A percentile compares a stretch with the other conserved stretches of the same genome.
Conservation (phyloP, 2,329 filamentous ascomycete genomes). For the Falciphora oryzae region DNA sequence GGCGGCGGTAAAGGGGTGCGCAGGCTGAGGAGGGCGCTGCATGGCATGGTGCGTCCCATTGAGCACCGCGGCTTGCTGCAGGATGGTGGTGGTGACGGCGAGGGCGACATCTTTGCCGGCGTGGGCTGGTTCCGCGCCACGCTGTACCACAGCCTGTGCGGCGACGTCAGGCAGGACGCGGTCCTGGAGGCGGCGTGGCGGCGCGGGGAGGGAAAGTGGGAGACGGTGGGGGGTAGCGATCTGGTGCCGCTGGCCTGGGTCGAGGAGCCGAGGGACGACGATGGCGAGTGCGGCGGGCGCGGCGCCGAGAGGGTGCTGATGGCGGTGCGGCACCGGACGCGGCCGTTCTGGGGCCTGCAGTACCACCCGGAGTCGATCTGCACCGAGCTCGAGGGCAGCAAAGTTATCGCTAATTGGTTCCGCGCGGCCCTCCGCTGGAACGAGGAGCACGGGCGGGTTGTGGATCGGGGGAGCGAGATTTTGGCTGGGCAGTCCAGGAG, state of each 20-base stretch:
- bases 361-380: slow-evolving; percentile 90
- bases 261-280: slow-evolving; percentile 35
- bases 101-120: slow-evolving; percentile 58
- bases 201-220: slow-evolving; percentile 31
- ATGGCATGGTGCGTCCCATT: slow-evolving; percentile 72
- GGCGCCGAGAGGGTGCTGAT: slow-evolving; percentile 59
- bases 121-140: slow-evolving; percentile 61
- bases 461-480: slow-evolving; percentile 14
- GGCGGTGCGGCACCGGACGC: slow-evolving; percentile 61
- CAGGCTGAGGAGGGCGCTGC: slow-evolving; percentile 65
- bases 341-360: slow-evolving; percentile 81
- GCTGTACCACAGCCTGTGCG: slow-evolving; percentile 66
- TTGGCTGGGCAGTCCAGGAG: slow-evolving; percentile 27
- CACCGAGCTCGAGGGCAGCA: slow-evolving; percentile 61
- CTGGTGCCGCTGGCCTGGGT: slow-evolving; percentile 60
- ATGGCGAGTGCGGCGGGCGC: slow-evolving; percentile 31
- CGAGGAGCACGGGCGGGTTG: slow-evolving; percentile 19
- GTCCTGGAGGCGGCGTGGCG: slow-evolving; percentile 31
- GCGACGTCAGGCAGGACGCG: slow-evolving; percentile 45
- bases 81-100: slow-evolving; percentile 13
- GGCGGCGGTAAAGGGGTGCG: slow-evolving; percentile 53
- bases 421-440: slow-evolving; percentile 57
- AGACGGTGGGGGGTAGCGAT: slow-evolving; percentile 30
- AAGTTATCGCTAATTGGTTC: slow-evolving; percentile 74
- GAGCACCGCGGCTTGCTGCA: slow-evolving; percentile 36